Evolutionary conservation across 306 rosid species (phyloP), one percentile per base, ranked within the genome.

Genomic region (Ochetophila trinervis): DNA sequence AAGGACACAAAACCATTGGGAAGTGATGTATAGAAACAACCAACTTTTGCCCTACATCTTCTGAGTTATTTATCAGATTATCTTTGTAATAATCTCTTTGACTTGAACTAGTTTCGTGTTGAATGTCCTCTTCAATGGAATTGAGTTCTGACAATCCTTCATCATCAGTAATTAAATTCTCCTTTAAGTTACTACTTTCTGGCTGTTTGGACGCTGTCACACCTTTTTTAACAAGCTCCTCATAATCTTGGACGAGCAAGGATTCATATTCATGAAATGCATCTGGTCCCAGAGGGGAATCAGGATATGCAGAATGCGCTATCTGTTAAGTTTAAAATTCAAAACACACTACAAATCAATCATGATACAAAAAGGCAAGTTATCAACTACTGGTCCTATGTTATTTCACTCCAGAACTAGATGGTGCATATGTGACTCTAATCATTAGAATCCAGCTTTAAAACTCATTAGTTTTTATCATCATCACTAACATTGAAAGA

Each of bases 221-320:
- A 42, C 77, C 67, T 65, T 85, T 87, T 79, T 82, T 91, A 62
- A 77, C 80, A 61, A 87, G 84, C 69, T 91, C 96, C 73, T 91
- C 92, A 61, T 85, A 91, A 82, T 91, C 98, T 87, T 91, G 98
- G 78, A 85, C 68, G 56, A 92, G 86, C 67, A 92, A 87, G 62
- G 95, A 85, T 78, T 89, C 96, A 58, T 92, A 92, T 77, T 92
- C 96, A 81, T 62, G 83, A 81, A 78, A 92, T 62, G 96, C 98
- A 84, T 89, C 96, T 56, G 98, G 89, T 67, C 98, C 96, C 78
- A 92, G 78, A 67, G 96, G 98, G 55, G 92, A 92, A 82, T 89
- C 96, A 57, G 95, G 91, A 83, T 74, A 92, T 57, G 75, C 69
- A 45, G 91, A 82, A 78, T 89, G 96, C 76, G 91, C 84, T 57